phyloP scores from a whole-genome alignment of 1,284 basidiomycete genomes.

The Macrocystidia cucumis region DNA sequence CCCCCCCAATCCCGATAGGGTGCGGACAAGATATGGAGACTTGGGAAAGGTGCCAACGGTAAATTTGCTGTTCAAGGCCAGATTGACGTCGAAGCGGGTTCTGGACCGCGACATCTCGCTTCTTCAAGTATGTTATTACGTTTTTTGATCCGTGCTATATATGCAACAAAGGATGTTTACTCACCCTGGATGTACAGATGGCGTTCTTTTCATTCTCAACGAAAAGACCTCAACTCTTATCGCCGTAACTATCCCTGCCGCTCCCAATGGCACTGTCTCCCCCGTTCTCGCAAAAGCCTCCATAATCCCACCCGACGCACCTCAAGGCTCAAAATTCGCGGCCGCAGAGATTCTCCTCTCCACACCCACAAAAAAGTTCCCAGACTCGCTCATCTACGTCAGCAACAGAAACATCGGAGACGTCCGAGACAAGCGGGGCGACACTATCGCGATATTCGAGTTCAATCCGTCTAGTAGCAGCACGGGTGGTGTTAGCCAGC shows the following conservation, averaged over 20 bases:
- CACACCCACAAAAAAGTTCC: conserved; percentile 33
- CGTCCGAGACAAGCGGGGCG: conserved; percentile 36
- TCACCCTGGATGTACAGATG: conserved; percentile 35
- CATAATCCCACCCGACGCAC: conserved; percentile 37
- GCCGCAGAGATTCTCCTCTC: conserved; percentile 53
- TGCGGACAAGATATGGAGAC: conserved; percentile 50
- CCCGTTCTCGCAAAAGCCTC: conserved; percentile 43
- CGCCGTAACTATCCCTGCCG: conserved; percentile 43
- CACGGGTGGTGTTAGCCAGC: conserved; percentile 1
- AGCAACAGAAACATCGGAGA: conserved; percentile 54
- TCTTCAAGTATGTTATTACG: neutral
- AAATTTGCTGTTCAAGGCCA: conserved; percentile 43
- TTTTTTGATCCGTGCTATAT: no score
- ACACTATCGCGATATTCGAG: conserved; percentile 54
- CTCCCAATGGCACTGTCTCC: conserved; percentile 34
- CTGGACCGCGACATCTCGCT: conserved; percentile 48
- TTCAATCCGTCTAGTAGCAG: conserved; percentile 15
- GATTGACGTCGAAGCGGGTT: conserved; percentile 41
- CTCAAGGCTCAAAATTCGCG: conserved; percentile 32
- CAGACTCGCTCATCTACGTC: conserved; percentile 45
- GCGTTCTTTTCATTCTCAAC: conserved; percentile 48
- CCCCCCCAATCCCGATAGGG: no score
- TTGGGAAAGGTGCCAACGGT: conserved; percentile 32
- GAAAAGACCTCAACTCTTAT: conserved; percentile 57
- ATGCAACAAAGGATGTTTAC: no score